These are phyloP conservation scores for Sophora flavescens DNA, from an alignment of 306 rosid genomes.

Conservation along the genomic window DNA sequence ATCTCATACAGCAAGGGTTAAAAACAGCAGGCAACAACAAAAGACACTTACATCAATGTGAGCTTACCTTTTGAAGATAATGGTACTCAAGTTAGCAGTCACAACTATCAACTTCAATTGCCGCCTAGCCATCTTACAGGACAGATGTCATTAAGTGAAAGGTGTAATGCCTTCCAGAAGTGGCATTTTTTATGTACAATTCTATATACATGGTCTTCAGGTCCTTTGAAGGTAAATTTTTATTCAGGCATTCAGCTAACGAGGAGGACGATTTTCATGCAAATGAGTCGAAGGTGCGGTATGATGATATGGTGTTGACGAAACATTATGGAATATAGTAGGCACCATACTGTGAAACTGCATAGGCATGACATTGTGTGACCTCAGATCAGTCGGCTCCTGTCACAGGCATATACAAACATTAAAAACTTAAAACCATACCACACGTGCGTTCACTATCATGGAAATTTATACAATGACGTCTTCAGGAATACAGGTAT, in stretches of 20 bases:
- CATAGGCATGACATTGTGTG: slow-evolving; percentile 52
- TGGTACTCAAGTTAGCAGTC: slow-evolving; percentile 10
- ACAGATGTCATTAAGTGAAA: slow-evolving; percentile 17
- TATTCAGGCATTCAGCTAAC: slow-evolving; percentile 41
- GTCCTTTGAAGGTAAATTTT: slow-evolving; percentile 13
- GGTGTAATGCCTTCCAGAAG: slow-evolving; percentile 17
- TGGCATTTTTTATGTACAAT: slow-evolving; percentile 38
- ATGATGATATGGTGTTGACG: slow-evolving; percentile 51
- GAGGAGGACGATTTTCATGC: slow-evolving; percentile 60
- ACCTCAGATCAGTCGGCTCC: slow-evolving; percentile 52
- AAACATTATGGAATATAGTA: slow-evolving; percentile 53
- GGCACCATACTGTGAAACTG: slow-evolving; percentile 64
- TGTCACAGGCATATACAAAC: slow-evolving; percentile 44
- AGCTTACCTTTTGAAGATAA: background rate
- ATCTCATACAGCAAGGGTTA: background rate
- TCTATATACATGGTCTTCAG: slow-evolving; percentile 35
- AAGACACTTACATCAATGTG: background rate
- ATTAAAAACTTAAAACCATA: slow-evolving; percentile 23
- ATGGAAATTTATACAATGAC: slow-evolving; percentile 20
- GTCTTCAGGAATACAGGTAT: slow-evolving; percentile 36
- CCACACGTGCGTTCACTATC: slow-evolving; percentile 11
- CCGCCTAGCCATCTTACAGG: slow-evolving; percentile 10
- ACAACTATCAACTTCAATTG: slow-evolving; percentile 16
- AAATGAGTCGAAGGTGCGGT: slow-evolving; percentile 53
- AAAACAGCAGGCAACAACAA: background rate